phyloP scores from a whole-genome alignment of 2,329 filamentous ascomycete species.

The Pseudopithomyces chartarum region DNA sequence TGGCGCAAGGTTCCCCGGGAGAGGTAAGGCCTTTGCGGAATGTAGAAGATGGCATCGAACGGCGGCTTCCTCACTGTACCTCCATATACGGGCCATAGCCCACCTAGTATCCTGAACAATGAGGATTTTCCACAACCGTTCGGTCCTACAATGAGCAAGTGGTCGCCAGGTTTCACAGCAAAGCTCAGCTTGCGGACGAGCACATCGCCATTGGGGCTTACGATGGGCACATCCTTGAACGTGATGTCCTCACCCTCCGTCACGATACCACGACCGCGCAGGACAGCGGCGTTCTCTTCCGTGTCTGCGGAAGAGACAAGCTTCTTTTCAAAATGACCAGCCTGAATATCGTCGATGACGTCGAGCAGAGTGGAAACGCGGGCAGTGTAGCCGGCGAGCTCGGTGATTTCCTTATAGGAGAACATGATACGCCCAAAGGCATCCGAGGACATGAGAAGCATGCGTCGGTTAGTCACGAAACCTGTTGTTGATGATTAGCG shows the following conservation, averaged over 20 bases:
- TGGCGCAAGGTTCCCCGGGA: constrained; percentile 90
- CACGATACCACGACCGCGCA: constrained; percentile 80
- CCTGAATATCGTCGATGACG: constrained; percentile 91
- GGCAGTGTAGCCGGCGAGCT: constrained; percentile 92
- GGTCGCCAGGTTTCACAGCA: constrained; percentile 81
- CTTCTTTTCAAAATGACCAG: constrained; percentile 93
- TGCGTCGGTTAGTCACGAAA: constrained; percentile 91
- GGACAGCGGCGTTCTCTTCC: constrained; percentile 79
- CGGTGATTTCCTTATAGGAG: constrained; percentile 95
- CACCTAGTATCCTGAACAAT: constrained; percentile 93
- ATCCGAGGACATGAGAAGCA: constrained; percentile 91
- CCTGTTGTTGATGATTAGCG: constrained; percentile 49
- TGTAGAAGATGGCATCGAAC: constrained; percentile 95
- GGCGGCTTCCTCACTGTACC: constrained; percentile 90
- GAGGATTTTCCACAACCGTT: constrained; percentile 98
- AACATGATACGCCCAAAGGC: constrained; percentile 93
- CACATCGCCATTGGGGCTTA: constrained; percentile 95
- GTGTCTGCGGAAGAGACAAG: constrained; percentile 86
- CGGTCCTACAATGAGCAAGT: constrained; percentile 91
- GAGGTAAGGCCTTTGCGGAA: constrained; percentile 93
- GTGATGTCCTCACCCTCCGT: constrained; percentile 83
- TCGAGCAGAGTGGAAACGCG: constrained; percentile 87
- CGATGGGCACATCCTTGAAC: constrained; percentile 89
- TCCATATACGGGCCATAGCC: constrained; percentile 96
- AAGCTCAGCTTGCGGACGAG: constrained; percentile 86